Percentiles rank a stretch among this genome's conserved stretches.
Conservation (phyloP, 176 grass and related monocot genomes). For the Aegilops umbellulata region DNA sequence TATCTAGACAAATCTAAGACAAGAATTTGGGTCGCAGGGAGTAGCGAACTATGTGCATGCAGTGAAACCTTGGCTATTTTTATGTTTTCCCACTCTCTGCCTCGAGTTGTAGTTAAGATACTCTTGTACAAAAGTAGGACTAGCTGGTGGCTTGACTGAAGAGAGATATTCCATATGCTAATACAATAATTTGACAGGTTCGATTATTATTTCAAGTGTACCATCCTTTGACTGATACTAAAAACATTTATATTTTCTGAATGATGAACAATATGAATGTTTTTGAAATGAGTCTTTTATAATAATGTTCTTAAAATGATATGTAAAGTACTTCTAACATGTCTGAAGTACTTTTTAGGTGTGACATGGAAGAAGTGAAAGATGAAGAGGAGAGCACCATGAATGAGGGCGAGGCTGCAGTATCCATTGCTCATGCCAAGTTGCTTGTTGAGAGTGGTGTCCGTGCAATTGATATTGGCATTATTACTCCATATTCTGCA, state of each 20-base stretch:
- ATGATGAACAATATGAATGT: neutral
- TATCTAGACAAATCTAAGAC: no score
- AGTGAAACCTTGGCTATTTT: neutral
- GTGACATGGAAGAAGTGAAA: constrained; percentile 99
- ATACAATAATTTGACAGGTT: constrained; percentile 12
- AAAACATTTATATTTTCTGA: neutral
- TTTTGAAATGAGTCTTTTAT: neutral
- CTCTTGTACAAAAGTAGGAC: constrained; percentile 1
- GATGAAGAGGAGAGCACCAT: constrained; percentile 94
- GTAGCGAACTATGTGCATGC: neutral
- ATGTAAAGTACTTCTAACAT: constrained; percentile 9
- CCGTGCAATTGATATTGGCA: constrained; percentile 86
- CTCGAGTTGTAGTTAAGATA: neutral
- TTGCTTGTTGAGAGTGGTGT: constrained; percentile 88
- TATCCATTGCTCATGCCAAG: constrained; percentile 83
- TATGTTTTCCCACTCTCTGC: neutral
- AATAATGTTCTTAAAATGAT: constrained; percentile 10
- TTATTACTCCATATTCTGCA: constrained; percentile 91
- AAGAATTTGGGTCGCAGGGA: no score
- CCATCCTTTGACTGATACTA: neutral
- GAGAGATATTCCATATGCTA: neutral
- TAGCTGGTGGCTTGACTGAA: neutral
- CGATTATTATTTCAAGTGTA: neutral
- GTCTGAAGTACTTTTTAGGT: constrained; percentile 42
- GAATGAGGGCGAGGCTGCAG: constrained; percentile 90